Evolutionary conservation across 2,329 filamentous ascomycete species (phyloP), one percentile per base, ranked within the genome.

Genomic region (Fusarium marasasianum): DNA sequence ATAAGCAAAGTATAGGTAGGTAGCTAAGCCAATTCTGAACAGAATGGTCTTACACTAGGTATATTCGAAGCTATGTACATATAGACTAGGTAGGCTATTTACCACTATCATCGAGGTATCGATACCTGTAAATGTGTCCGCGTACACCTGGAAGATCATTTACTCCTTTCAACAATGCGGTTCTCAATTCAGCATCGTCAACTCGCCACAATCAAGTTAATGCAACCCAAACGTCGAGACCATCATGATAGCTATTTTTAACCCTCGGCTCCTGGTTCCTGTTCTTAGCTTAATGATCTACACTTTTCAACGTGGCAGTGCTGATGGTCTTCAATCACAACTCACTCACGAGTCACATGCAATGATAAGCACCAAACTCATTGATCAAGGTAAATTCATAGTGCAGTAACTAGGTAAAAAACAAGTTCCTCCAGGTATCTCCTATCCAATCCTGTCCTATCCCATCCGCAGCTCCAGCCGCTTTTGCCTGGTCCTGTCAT

Each of bases 401-500:
- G 51, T 40, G 22, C 31, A 18, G 47, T 18, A 58, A 50, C 47
- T 57, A 63, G 58, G 18, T 38, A 43, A 48, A 45, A 55, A 44
- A 35, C 61, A 63, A 62, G 43, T 71, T 33, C 59, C 29, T 62
- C 58, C 60, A 68, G 70, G 70, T 73, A 73, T 73, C 56, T 72
- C 31, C 40, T 11, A 57, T 14, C 29, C 31, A 12, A 47, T 47
- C 29, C 55, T 6, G 15, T 58, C 10, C 31, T 6, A 17, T 47
- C 29, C 29, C 26, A 38, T 73, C 41, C 38, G 67, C 66, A 61
- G 71, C 67, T 66, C 58, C 71, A 61, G 67, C 71, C 55, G 67
- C 63, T 45, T 67, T 70, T 68, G 15, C 24, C 24, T 12, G 12
- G 35, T 54, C 18, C 35, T 9, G 6, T 29, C 44, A 29, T 29